Percentiles rank a stretch among this genome's conserved stretches.
Conservation (phyloP, 1,139 yeast genomes). For the Zygosaccharomyces pseudobailii region DNA sequence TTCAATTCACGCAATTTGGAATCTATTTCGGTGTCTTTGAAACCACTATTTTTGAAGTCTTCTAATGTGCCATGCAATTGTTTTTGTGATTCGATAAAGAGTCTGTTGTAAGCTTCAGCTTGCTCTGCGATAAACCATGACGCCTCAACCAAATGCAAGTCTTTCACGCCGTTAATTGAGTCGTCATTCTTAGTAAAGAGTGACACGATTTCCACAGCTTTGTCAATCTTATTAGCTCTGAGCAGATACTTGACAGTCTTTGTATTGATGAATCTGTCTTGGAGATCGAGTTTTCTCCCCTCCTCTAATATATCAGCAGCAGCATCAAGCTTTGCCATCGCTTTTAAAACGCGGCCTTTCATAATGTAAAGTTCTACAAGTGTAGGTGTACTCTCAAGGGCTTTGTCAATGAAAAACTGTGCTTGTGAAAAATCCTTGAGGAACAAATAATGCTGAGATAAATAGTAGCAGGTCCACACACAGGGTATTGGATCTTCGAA, state of each 20-base stretch:
- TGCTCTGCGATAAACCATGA: conserved; percentile 82
- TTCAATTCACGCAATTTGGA: conserved; percentile 19
- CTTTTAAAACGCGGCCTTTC: conserved; percentile 78
- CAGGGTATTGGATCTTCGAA: conserved; percentile 46
- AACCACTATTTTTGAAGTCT: conserved; percentile 27
- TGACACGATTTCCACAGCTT: conserved; percentile 70
- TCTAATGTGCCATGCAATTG: conserved; percentile 23
- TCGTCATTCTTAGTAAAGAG: conserved; percentile 81
- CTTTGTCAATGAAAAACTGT: conserved; percentile 51
- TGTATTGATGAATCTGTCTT: conserved; percentile 87
- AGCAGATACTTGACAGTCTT: conserved; percentile 80
- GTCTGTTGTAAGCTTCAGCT: conserved; percentile 71
- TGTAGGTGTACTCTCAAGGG: conserved; percentile 73
- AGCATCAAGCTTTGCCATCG: conserved; percentile 50
- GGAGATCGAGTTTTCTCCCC: conserved; percentile 75
- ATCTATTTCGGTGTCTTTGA: conserved; percentile 15
- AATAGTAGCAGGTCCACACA: conserved; percentile 75
- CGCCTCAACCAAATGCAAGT: conserved; percentile 87
- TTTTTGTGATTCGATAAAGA: conserved; percentile 33
- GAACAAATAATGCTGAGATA: conserved; percentile 73
- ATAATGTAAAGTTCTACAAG: conserved; percentile 75
- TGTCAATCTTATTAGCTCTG: conserved; percentile 72
- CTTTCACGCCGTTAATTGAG: conserved; percentile 75
- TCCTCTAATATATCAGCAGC: conserved; percentile 67
- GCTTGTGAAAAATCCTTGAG: conserved; percentile 52